Base-by-base conservation (phyloP, 2,329 filamentous ascomycete genomes). In the Beauveria scarabaeidicola region DNA sequence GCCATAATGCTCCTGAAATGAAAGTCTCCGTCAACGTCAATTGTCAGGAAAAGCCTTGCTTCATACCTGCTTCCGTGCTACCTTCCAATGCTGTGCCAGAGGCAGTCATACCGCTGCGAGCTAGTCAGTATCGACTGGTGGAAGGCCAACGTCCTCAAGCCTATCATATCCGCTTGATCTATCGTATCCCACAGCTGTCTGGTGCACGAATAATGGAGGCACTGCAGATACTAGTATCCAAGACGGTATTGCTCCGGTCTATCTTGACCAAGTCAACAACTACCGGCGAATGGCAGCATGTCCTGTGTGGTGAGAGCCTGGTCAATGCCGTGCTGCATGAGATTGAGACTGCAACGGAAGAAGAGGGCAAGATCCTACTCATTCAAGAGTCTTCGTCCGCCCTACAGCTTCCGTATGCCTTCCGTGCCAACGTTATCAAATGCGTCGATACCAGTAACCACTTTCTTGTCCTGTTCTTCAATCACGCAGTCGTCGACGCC, bases 401-500 rank as follows among this genome's bases (percentile, higher is more conserved):
- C 17, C 52, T 60, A 29, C 63, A 66, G 0, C 65, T 65, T 1
- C 64, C 64, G 1, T 69, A 72, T 55, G 73, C 73, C 69, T 69
- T 73, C 23, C 65, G 66, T 6, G 65, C 65, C 2, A 51, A 66
- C 15, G 59, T 73, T 29, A 61, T 73, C 27, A 63, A 46, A 0
- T 60, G 68, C 11, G 40, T 56, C 29, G 57, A 60, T 1, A 65
- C 62, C 1, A 60, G 51, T 1, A 60, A 62, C 7, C 52, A 58
- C 5, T 67, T 68, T 52, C 61, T 75, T 13, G 59, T 63, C 19
- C 61, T 72, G 48, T 70, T 67, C 0, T 72, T 71, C 53, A 74
- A 69, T 58, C 73, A 75, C 61, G 72, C 70, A 46, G 63, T 70
- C 41, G 66, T 73, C 27, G 73, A 75, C 61, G 72, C 69, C 15